These are phyloP conservation scores for Lotus japonicus DNA, from an alignment of 306 rosid genomes.

Conservation along the genomic window DNA sequence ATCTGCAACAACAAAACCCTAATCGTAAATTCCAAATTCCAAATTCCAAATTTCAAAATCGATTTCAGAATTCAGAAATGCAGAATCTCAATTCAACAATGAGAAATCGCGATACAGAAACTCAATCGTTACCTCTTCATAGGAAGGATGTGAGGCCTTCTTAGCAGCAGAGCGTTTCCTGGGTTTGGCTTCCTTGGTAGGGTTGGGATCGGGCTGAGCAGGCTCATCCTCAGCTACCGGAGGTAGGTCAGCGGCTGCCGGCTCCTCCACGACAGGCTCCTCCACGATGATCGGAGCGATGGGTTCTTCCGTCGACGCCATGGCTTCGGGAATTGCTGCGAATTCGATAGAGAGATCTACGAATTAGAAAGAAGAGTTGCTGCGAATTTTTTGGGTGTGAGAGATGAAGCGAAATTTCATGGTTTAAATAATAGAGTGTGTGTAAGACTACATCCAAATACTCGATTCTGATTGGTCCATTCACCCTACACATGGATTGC, in stretches of 20 bases:
- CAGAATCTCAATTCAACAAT: too few relatives aligned
- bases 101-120: neutral
- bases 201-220: conserved; percentile 34
- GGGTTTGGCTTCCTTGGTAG: conserved; percentile 26
- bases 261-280: conserved; percentile 20
- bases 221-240: neutral
- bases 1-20: conserved; percentile 51
- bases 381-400: conserved; percentile 21
- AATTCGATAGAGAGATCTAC: neutral
- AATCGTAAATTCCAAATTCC: too few relatives aligned
- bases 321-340: neutral
- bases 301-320: conserved; percentile 61
- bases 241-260: neutral
- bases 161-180: conserved; percentile 41
- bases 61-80: neutral
- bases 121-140: conserved; percentile 68
- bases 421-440: conserved; percentile 57
- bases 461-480: conserved; percentile 48
- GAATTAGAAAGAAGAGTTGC: neutral
- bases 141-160: conserved; percentile 45
- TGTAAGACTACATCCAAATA: conserved; percentile 27
- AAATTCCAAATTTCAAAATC: neutral
- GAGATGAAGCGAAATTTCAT: conserved; percentile 35
- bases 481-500: conserved; percentile 52
- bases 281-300: neutral